Percentiles rank a stretch among this genome's conserved stretches.
phyloP scores from a whole-genome alignment of 352 stramenopile species.

The Pythium angustatum region DNA sequence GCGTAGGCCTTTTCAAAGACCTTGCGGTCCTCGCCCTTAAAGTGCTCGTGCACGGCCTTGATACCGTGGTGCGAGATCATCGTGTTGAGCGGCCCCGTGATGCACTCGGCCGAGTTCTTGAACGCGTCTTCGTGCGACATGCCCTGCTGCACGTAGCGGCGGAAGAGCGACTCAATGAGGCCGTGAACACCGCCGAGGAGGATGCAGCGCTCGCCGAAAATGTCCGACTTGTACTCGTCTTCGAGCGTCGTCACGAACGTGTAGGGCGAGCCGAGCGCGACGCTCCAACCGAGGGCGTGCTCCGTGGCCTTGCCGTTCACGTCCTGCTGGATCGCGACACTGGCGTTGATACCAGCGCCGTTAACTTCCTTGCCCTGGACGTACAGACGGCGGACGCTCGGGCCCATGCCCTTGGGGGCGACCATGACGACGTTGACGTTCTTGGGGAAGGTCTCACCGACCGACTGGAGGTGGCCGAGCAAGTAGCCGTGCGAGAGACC shows the following conservation, averaged over 20 bases:
- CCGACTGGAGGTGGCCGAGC: slow-evolving; percentile 95
- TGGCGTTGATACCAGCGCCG: slow-evolving; percentile 97
- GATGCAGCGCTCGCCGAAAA: slow-evolving; percentile 98
- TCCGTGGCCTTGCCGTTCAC: slow-evolving; percentile 93
- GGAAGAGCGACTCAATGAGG: slow-evolving; percentile 97
- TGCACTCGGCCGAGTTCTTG: slow-evolving; percentile 95
- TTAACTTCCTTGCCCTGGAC: slow-evolving; percentile 98
- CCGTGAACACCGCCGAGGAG: slow-evolving; percentile 96
- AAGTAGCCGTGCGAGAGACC: slow-evolving; percentile 98
- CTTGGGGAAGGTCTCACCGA: slow-evolving; percentile 94
- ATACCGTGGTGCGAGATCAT: slow-evolving; percentile 98
- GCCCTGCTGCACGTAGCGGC: slow-evolving; percentile 94
- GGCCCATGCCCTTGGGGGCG: slow-evolving; percentile 98
- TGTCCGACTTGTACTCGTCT: slow-evolving; percentile 98
- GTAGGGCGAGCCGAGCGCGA: slow-evolving; percentile 97
- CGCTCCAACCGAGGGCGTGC: slow-evolving; percentile 95
- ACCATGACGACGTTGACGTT: slow-evolving; percentile 99
- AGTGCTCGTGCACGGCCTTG: slow-evolving; percentile 95
- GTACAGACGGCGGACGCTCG: slow-evolving; percentile 95
- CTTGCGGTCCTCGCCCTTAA: slow-evolving; percentile 93
- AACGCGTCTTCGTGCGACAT: slow-evolving; percentile 96
- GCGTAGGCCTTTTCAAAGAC: slow-evolving; percentile 95
- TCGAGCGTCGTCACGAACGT: slow-evolving; percentile 97
- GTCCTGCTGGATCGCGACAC: slow-evolving; percentile 95
- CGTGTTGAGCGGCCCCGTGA: slow-evolving; percentile 97